Conservation (phyloP, 1,284 basidiomycete species). For the Phellopilus nigrolimitatus region DNA sequence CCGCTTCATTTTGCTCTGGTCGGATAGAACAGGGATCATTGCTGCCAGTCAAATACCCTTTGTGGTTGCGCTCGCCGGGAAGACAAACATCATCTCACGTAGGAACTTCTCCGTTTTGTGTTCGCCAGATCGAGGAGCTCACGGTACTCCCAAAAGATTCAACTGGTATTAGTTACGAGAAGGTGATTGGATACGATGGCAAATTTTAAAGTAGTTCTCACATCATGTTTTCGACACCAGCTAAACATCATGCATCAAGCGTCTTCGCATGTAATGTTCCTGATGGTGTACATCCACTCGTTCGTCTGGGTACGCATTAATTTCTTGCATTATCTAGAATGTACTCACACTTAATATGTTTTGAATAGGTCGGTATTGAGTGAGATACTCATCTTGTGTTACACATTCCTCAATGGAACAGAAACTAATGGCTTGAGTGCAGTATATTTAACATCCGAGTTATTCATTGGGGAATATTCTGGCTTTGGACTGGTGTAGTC, state of each 20-base stretch:
- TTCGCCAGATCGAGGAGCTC: background rate
- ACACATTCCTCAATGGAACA: no score
- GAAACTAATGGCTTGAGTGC: no score
- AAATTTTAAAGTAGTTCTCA: background rate
- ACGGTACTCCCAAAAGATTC: no score
- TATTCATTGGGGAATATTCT: conserved; percentile 24
- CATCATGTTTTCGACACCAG: conserved; percentile 22
- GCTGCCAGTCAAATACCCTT: conserved; percentile 39
- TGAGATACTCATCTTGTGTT: no score
- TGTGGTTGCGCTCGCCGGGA: conserved; percentile 41
- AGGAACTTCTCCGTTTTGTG: background rate
- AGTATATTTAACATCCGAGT: background rate
- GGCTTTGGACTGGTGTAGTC: conserved; percentile 34
- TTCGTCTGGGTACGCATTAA: conserved; percentile 25
- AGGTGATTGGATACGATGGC: conserved; percentile 26
- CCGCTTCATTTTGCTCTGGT: background rate
- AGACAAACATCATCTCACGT: conserved; percentile 44
- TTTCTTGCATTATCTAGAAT: conserved; percentile 25
- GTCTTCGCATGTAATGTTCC: conserved; percentile 30
- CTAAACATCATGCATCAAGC: conserved; percentile 34
- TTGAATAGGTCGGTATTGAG: background rate
- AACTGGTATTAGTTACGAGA: conserved; percentile 43
- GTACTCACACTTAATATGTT: no score
- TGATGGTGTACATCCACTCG: conserved; percentile 32
- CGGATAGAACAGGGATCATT: conserved; percentile 35